Base-by-base conservation (phyloP, 768 basidiomycete genomes). In the Hydnum rufescens region DNA sequence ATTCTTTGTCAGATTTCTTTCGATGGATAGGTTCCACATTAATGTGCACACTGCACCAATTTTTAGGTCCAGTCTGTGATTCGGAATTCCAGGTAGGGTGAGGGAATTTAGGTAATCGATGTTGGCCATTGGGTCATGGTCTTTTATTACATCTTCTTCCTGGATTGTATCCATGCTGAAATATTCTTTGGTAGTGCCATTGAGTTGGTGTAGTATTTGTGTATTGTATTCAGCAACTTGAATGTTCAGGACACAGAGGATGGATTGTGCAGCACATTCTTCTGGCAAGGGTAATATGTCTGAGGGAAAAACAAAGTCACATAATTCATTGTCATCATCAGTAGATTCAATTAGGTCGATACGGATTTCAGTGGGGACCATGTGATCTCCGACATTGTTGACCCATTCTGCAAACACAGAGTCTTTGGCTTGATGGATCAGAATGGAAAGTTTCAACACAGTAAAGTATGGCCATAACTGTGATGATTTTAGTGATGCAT, bases 1-100 rank as follows among this genome's bases (percentile, higher is more conserved):
- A 59, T 70, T 71, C 57, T 70, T 70, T 3, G 69, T 68, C 22
- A 70, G 55, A 1, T 68, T 67, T 1, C 57, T 54, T 4, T 67
- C 64, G 1, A 66, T 53, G 0, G 66, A 64, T 28, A 70, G 62
- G 58, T 71, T 71, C 30, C 66, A 59, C 53, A 70, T 2, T 68
- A 57, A 3, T 8, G 64, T 55, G 53, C 62, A 70, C 5, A 70
- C 58, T 0, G 58, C 61, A 5, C 62, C 61, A 1, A 60, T 59
- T 56, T 68, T 68, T 8, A 70, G 55, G 0, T 32, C 51, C 1
- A 71, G 53, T 13, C 47, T 34, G 39, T 65, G 58, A 8, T 57
- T 53, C 2, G 64, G 64, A 13, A 63, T 44, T 4, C 62, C 61
- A 4, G 60, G 54, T 5, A 56, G 55, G 5, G 59, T 42, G 19